A percentile compares a stretch with the other conserved stretches of the same genome.
phyloP scores from a whole-genome alignment of 768 basidiomycete genomes.

The Xerocomus potaroensis region DNA sequence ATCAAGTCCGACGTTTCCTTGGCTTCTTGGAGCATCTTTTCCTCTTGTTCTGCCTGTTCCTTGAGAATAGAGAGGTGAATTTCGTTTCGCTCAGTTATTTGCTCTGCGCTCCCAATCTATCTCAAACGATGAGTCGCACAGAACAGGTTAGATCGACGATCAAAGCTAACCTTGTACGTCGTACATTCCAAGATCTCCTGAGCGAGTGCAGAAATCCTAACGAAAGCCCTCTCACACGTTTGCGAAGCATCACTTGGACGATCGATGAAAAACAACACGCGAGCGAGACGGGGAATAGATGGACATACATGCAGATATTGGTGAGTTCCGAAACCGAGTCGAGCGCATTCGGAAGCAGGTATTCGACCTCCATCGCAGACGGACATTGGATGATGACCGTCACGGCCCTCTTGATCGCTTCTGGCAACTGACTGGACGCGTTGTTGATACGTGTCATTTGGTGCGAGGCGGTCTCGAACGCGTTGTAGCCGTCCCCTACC shows the following conservation, averaged over 20 bases:
- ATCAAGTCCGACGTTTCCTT: conserved; percentile 15
- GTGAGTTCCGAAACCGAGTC: conserved; percentile 17
- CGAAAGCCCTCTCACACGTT: conserved; percentile 13
- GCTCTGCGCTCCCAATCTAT: conserved; percentile 13
- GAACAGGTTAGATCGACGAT: neutral
- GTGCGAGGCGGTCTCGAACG: conserved; percentile 17
- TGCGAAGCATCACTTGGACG: conserved; percentile 11
- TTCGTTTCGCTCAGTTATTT: conserved; percentile 11
- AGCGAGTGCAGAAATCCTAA: conserved; percentile 13
- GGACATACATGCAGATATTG: conserved; percentile 14
- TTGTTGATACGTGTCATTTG: conserved; percentile 21
- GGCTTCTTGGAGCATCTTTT: conserved; percentile 11
- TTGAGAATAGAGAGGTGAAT: conserved; percentile 12
- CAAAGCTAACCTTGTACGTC: conserved; percentile 12
- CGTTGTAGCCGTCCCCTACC: conserved; percentile 19
- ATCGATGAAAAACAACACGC: neutral
- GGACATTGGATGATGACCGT: conserved; percentile 10
- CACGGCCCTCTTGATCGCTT: conserved; percentile 14
- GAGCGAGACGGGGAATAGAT: no score
- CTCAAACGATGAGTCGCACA: no score
- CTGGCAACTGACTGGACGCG: conserved; percentile 14
- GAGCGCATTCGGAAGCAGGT: conserved; percentile 16
- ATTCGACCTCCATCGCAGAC: conserved; percentile 10
- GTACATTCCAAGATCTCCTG: conserved; percentile 19
- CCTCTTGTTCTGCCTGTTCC: conserved; percentile 14